Percentiles rank a stretch among this genome's conserved stretches.
Conservation (phyloP, 306 rosid species). For the Quercus engelmannii region DNA sequence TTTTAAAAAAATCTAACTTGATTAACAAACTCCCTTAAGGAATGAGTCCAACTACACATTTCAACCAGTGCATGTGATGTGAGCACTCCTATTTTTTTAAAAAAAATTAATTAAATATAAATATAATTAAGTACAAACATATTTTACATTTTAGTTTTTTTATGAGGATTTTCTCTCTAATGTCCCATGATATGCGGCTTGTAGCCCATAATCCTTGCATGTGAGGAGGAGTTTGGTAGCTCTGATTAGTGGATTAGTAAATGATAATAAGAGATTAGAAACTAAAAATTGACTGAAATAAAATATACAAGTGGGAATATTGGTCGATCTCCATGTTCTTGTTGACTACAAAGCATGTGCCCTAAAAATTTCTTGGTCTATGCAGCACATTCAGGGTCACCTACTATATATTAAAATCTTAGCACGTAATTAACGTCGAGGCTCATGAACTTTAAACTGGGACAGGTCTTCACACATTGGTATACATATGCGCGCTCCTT, state of each 20-base stretch:
- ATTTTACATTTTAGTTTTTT: background rate
- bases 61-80: too few relatives aligned
- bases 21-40: too few relatives aligned
- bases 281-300: slow-evolving; percentile 22
- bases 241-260: background rate
- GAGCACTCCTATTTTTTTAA: too few relatives aligned
- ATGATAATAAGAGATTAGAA: slow-evolving; percentile 2
- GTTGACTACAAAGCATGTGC: slow-evolving; percentile 56
- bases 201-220: slow-evolving; percentile 40
- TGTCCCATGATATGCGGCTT: slow-evolving; percentile 14
- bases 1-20: too few relatives aligned
- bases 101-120: too few relatives aligned
- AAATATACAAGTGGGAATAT: slow-evolving; percentile 48
- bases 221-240: slow-evolving; percentile 33
- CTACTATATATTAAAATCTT: slow-evolving; percentile 20
- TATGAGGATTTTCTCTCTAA: background rate
- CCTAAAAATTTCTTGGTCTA: background rate
- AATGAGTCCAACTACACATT: too few relatives aligned
- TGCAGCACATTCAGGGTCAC: slow-evolving; percentile 22
- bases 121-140: background rate
- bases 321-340: slow-evolving; percentile 53
- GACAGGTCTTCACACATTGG: too few relatives aligned
- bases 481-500: background rate
- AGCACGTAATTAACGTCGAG: slow-evolving; percentile 5
- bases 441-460: too few relatives aligned